Percentiles rank a stretch among this genome's conserved stretches.
Conservation (phyloP, 805 yeast genomes). For the Monosporozyma siamensis region DNA sequence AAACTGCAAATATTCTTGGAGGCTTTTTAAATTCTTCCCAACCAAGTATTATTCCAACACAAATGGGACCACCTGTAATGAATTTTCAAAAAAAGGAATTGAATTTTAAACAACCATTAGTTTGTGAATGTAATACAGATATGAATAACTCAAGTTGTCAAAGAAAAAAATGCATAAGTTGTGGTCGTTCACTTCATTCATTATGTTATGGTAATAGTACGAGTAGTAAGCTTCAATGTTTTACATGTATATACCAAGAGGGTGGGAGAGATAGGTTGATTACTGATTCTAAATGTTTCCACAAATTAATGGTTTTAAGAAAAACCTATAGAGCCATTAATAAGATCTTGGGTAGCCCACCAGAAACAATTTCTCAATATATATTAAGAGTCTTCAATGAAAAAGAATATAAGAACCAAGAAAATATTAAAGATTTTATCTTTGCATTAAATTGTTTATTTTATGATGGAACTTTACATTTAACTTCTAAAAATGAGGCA, state of each 20-base stretch:
- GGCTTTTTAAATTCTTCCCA: slow-evolving; percentile 23
- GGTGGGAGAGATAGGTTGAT: slow-evolving; percentile 7
- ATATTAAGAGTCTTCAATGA: neutral
- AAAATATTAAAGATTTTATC: neutral
- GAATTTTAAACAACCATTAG: neutral
- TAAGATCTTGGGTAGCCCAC: slow-evolving; percentile 15
- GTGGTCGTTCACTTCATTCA: slow-evolving; percentile 28
- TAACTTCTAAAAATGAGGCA: neutral
- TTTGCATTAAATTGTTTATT: neutral
- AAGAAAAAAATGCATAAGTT: slow-evolving; percentile 23
- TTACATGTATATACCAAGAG: slow-evolving; percentile 21
- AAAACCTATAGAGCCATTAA: slow-evolving; percentile 26
- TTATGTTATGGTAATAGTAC: slow-evolving; percentile 29
- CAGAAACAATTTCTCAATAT: slow-evolving; percentile 9
- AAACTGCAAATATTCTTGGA: slow-evolving; percentile 28
- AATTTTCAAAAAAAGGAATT: neutral
- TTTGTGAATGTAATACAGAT: slow-evolving; percentile 27
- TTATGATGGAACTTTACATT: neutral
- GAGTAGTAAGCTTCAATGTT: slow-evolving; percentile 15
- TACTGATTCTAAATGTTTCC: neutral
- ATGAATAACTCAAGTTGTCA: neutral
- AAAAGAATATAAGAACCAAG: neutral
- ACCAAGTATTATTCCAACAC: slow-evolving; percentile 25
- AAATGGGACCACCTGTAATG: slow-evolving; percentile 8
- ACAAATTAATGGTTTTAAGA: slow-evolving; percentile 31